Conservation (phyloP, 164 flowering plant species). For the Vitis amurensis region DNA sequence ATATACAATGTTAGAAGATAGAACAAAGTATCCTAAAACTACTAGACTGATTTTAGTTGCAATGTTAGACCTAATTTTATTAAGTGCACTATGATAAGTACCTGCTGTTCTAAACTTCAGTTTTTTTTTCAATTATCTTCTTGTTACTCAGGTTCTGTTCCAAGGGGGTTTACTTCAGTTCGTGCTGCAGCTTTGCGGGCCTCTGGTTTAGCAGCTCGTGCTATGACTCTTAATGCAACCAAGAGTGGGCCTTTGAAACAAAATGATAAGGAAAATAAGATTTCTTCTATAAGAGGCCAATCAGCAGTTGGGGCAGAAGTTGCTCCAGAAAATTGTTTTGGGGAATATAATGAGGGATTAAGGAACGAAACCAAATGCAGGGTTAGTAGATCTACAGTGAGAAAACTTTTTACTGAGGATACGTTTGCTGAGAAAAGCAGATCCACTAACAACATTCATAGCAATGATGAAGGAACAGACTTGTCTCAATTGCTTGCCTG, state of each 20-base stretch:
- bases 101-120: too few relatives aligned
- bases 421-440: conserved; percentile 9
- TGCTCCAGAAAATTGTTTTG: conserved; percentile 17
- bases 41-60: too few relatives aligned
- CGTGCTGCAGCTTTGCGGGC: conserved; percentile 55
- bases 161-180: conserved; percentile 44
- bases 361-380: conserved; percentile 23
- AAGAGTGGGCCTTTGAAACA: conserved; percentile 17
- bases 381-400: conserved; percentile 42
- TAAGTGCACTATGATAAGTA: too few relatives aligned
- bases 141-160: conserved; percentile 32
- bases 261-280: conserved; percentile 8
- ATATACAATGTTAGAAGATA: not conserved
- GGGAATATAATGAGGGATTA: conserved; percentile 8
- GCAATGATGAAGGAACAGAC: conserved; percentile 16
- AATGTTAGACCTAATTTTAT: too few relatives aligned
- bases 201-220: conserved; percentile 53
- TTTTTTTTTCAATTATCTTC: not conserved
- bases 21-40: too few relatives aligned
- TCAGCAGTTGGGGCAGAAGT: conserved; percentile 8
- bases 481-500: conserved; percentile 14
- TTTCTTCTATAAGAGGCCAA: conserved; percentile 8
- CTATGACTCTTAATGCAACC: conserved; percentile 11
- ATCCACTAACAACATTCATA: conserved; percentile 7
- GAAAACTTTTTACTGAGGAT: conserved; percentile 65